Evolutionary conservation across 2,329 filamentous ascomycete genomes (phyloP), one percentile per base, ranked within the genome.

Genomic region (Capronia americana): DNA sequence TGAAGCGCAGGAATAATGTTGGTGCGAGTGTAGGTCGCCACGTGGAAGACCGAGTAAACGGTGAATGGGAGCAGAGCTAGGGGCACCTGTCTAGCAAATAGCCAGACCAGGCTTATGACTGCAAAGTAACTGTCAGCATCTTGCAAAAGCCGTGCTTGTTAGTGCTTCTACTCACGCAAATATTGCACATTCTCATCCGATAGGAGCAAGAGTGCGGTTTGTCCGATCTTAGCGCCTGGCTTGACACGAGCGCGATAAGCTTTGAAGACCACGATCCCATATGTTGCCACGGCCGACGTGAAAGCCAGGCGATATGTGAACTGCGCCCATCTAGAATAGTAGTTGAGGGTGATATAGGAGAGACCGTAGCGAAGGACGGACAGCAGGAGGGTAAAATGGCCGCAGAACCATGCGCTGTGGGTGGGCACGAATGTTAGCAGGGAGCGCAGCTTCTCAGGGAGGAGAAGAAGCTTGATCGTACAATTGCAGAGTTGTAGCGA

Each of bases 251-350:
- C 92, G 72, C 93, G 89, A 84, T 93, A 92, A 65, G 92, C 93
- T 87, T 99, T 99, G 86, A 97, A 98, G 69, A 99, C 94, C 57
- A 99, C 95, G 72, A 99, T 98, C 72, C 95, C 94, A 80, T 99
- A 99, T 11, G 95, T 98, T 57, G 88, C 87, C 56, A 93, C 92
- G 5, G 95, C 95, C 2, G 93, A 90, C 73, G 97, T 73, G 79
- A 99, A 99, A 65, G 93, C 92, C 62, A 90, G 87, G 75, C 95
- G 93, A 83, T 99, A 99, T 64, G 90, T 90, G 79, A 95, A 89
- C 72, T 87, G 85, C 56, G 94, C 93, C 84, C 88, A 88, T 77
- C 87, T 82, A 65, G 88, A 89, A 78, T 90, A 90, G 79, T 88
- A 93, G 85, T 96, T 96, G 85, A 98, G 91, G 75, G 90, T 90